A percentile compares a stretch with the other conserved stretches of the same genome.
These are phyloP conservation scores for Thyridium curvatum DNA, from an alignment of 2,329 filamentous ascomycete genomes.

Conservation along the genomic window DNA sequence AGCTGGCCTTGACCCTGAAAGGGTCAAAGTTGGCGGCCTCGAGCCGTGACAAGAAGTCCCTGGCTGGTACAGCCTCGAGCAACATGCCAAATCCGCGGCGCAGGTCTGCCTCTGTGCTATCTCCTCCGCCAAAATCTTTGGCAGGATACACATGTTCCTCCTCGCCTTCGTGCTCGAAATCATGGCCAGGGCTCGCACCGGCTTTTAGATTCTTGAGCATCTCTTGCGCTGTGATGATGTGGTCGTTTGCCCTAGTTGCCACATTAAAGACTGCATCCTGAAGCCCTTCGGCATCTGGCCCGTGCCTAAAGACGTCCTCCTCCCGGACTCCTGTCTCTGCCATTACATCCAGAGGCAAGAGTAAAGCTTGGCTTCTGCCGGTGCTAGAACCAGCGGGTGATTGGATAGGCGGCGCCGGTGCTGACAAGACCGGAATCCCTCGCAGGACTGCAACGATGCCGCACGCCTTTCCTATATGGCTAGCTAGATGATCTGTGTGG, in stretches of 20 bases:
- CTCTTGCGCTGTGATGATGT: slow-evolving; percentile 86
- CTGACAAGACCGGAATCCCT: slow-evolving; percentile 82
- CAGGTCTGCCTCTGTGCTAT: slow-evolving; percentile 31
- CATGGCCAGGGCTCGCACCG: slow-evolving; percentile 71
- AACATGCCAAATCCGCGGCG: slow-evolving; percentile 69
- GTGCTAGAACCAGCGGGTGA: slow-evolving; percentile 31
- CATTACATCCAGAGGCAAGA: slow-evolving; percentile 87
- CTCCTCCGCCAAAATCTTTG: slow-evolving; percentile 20
- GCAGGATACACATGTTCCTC: slow-evolving; percentile 52
- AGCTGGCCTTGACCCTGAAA: slow-evolving; percentile 62
- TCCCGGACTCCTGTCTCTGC: slow-evolving; percentile 73
- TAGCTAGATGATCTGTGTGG: slow-evolving; percentile 86
- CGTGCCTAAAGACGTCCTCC: slow-evolving; percentile 81
- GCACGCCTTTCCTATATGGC: slow-evolving; percentile 89
- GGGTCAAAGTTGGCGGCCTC: slow-evolving; percentile 80
- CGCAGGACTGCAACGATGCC: slow-evolving; percentile 84
- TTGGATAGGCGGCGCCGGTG: slow-evolving; percentile 54
- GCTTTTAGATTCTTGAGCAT: slow-evolving; percentile 78
- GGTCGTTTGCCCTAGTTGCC: slow-evolving; percentile 90
- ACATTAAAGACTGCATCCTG: slow-evolving; percentile 88
- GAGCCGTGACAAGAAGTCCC: slow-evolving; percentile 70
- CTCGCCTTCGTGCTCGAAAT: slow-evolving; percentile 82
- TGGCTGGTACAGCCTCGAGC: slow-evolving; percentile 71
- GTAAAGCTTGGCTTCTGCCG: slow-evolving; percentile 46
- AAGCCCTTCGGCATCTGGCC: slow-evolving; percentile 71